Evolutionary conservation across 75 land plant species (phyloP).

Genomic region (Pseudotsuga menziesii): DNA sequence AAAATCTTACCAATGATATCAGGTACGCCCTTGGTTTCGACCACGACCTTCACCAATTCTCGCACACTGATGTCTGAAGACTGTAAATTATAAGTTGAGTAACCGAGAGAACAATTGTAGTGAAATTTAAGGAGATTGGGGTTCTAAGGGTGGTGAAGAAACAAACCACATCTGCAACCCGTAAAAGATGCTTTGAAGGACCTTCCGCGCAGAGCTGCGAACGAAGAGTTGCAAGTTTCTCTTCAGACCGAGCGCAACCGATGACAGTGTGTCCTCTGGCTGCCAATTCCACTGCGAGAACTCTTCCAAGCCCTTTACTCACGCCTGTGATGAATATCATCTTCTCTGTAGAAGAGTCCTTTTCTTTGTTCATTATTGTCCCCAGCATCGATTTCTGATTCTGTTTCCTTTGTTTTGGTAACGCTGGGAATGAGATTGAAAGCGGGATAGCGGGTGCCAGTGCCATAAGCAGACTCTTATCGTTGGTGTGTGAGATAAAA

Average conservation of each 20-base stretch:
- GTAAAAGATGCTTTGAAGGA: constrained; percentile 30
- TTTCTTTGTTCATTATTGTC: too few relatives aligned
- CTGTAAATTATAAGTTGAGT: constrained; percentile 18
- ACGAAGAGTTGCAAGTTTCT: constrained; percentile 34
- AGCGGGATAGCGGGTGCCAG: too few relatives aligned
- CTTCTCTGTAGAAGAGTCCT: neutral
- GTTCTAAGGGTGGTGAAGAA: neutral
- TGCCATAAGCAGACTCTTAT: too few relatives aligned
- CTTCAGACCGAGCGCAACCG: constrained; percentile 62
- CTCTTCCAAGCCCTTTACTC: constrained; percentile 66
- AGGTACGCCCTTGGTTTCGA: constrained; percentile 57
- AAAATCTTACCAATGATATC: constrained; percentile 64
- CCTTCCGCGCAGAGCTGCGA: constrained; percentile 16
- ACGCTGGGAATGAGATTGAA: too few relatives aligned
- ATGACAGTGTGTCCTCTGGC: constrained; percentile 59
- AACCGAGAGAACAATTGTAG: neutral
- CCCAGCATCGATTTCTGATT: too few relatives aligned
- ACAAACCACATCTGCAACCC: constrained; percentile 40
- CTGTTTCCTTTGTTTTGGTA: too few relatives aligned
- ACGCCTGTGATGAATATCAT: constrained; percentile 72
- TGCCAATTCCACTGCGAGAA: constrained; percentile 71
- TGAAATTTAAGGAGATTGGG: neutral
- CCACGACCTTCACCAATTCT: constrained; percentile 55
- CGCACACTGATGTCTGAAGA: constrained; percentile 53
- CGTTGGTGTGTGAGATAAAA: too few relatives aligned